These are phyloP conservation scores for Trichoderma arundinaceum DNA, from an alignment of 2,329 filamentous ascomycete genomes.

Conservation along the genomic window DNA sequence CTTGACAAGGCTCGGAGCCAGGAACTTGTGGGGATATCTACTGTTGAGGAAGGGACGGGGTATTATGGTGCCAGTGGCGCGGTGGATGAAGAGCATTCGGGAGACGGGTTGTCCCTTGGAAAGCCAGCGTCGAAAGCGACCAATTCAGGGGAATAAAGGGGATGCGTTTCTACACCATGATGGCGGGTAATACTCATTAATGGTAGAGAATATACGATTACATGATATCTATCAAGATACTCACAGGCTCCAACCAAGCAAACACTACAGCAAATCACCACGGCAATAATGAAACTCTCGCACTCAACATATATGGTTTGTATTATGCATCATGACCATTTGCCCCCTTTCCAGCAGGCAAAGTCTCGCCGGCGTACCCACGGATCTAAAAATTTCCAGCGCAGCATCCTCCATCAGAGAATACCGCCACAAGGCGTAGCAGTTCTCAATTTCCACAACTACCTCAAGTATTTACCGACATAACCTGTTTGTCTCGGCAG, in stretches of 20 bases:
- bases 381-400: conserved; percentile 18
- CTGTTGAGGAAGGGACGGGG: neutral
- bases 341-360: conserved; percentile 1
- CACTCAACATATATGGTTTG: conserved; percentile 5
- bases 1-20: neutral
- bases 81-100: neutral
- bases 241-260: neutral
- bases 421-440: conserved; percentile 5
- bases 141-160: neutral
- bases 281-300: neutral
- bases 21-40: neutral
- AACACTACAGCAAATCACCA: neutral
- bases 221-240: neutral
- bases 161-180: neutral
- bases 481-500: conserved; percentile 10
- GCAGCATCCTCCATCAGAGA: conserved; percentile 2
- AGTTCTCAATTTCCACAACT: neutral
- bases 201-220: neutral
- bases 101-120: neutral
- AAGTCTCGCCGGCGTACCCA: conserved; percentile 8
- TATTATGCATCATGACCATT: conserved; percentile 23
- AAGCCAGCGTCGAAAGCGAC: neutral
- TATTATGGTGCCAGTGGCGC: neutral
- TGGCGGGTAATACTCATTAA: no score
- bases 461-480: conserved; percentile 2